Evolutionary conservation across 176 grass and related monocot genomes (phyloP).

Genomic region (Juncus inflexus): DNA sequence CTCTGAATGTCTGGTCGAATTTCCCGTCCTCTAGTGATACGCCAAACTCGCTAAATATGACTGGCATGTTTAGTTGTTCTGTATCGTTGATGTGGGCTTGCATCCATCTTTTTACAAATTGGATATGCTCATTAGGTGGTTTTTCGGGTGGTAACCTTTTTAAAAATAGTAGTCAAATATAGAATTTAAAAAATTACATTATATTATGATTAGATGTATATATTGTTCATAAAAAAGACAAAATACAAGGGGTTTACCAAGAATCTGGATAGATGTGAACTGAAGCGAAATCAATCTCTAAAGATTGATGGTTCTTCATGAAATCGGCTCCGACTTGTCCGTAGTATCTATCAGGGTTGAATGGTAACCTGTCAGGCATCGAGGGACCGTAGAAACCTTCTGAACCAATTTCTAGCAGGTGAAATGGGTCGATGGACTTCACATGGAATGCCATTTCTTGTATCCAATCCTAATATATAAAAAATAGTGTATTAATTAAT

Average conservation of each 20-base stretch:
- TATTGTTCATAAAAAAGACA: background rate
- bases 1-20: constrained; percentile 47
- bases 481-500: background rate
- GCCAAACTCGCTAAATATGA: constrained; percentile 63
- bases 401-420: constrained; percentile 49
- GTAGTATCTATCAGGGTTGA: constrained; percentile 64
- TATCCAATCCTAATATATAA: constrained; percentile 43
- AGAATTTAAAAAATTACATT: background rate
- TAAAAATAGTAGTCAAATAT: background rate
- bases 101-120: constrained; percentile 51
- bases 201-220: background rate
- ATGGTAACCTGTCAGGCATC: constrained; percentile 23
- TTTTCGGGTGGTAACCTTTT: constrained; percentile 36
- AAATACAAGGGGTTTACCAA: constrained; percentile 28
- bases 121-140: constrained; percentile 21
- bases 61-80: constrained; percentile 48
- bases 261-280: constrained; percentile 66
- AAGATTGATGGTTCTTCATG: constrained; percentile 52
- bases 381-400: constrained; percentile 71
- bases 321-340: constrained; percentile 56
- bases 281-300: constrained; percentile 63
- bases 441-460: constrained; percentile 69
- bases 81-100: constrained; percentile 46
- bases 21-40: constrained; percentile 32
- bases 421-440: constrained; percentile 51